A percentile compares a stretch with the other conserved stretches of the same genome.
These are phyloP conservation scores for Aspergillus fijiensis DNA, from an alignment of 2,329 filamentous ascomycete species.

Conservation along the genomic window DNA sequence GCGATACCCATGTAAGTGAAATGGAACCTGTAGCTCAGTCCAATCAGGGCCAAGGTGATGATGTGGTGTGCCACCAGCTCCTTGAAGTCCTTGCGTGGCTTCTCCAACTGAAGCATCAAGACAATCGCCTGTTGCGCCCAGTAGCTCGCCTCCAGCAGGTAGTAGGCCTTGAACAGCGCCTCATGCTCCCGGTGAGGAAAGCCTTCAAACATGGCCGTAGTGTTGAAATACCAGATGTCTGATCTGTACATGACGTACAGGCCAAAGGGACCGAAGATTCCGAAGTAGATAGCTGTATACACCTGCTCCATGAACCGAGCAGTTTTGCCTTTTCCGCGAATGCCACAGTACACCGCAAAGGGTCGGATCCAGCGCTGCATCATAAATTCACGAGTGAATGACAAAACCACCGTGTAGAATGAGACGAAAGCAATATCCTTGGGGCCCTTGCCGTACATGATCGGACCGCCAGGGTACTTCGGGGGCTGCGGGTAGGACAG, in stretches of 20 bases:
- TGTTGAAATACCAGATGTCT: slow-evolving; percentile 97
- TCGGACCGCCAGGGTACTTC: slow-evolving; percentile 47
- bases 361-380: slow-evolving; percentile 88
- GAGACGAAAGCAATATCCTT: slow-evolving; percentile 82
- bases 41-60: slow-evolving; percentile 81
- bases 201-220: slow-evolving; percentile 80
- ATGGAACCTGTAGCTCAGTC: slow-evolving; percentile 87
- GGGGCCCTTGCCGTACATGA: slow-evolving; percentile 83
- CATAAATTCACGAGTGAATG: slow-evolving; percentile 91
- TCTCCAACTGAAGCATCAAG: slow-evolving; percentile 80
- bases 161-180: slow-evolving; percentile 87
- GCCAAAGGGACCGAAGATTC: slow-evolving; percentile 75
- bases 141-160: slow-evolving; percentile 89
- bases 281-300: slow-evolving; percentile 92
- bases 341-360: slow-evolving; percentile 66
- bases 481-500: slow-evolving; percentile 77
- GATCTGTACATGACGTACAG: slow-evolving; percentile 87
- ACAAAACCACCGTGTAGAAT: slow-evolving; percentile 87
- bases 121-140: slow-evolving; percentile 95
- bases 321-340: slow-evolving; percentile 74
- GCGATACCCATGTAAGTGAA: slow-evolving; percentile 93
- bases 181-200: slow-evolving; percentile 84
- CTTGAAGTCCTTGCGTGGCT: slow-evolving; percentile 91
- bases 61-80: slow-evolving; percentile 91
- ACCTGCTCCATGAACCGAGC: slow-evolving; percentile 93